Evolutionary conservation across 2,329 filamentous ascomycete species (phyloP).

Genomic region (Tolypocladium endophyticum): DNA sequence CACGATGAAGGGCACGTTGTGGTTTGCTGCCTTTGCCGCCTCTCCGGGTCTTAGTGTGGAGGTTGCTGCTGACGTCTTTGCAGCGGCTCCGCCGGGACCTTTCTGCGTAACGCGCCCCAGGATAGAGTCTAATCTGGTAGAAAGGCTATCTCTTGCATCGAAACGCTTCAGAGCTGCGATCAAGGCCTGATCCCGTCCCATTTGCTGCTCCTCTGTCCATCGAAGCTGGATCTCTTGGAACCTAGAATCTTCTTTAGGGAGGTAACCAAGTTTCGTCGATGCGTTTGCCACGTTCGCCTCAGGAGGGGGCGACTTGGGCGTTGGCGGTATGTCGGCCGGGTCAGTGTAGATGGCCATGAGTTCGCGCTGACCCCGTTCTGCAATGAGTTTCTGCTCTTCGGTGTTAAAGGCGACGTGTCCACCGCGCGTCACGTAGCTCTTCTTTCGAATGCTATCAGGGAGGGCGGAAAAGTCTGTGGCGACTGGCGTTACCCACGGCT

Average conservation of each 20-base stretch:
- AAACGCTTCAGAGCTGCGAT: conserved; percentile 33
- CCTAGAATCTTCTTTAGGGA: conserved; percentile 28
- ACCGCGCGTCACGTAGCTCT: conserved; percentile 44
- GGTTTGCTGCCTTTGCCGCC: conserved; percentile 1
- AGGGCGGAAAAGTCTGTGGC: conserved; percentile 36
- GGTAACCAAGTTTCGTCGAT: conserved; percentile 18
- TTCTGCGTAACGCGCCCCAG: conserved; percentile 21
- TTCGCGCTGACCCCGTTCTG: conserved; percentile 45
- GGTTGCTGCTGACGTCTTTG: conserved; percentile 3
- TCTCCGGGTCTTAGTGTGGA: neutral
- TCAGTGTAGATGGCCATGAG: conserved; percentile 52
- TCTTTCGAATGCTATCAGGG: conserved; percentile 31
- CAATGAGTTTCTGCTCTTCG: conserved; percentile 43
- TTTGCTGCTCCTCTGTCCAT: conserved; percentile 34
- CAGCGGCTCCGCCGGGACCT: conserved; percentile 1
- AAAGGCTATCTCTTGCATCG: conserved; percentile 23
- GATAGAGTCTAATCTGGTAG: conserved; percentile 28
- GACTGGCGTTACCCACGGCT: conserved; percentile 40
- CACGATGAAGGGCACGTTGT: conserved; percentile 18
- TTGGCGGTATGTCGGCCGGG: conserved; percentile 41
- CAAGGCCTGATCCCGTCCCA: conserved; percentile 30
- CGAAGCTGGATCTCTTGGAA: conserved; percentile 39
- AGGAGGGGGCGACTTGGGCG: conserved; percentile 41
- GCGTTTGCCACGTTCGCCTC: conserved; percentile 16
- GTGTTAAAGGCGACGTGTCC: conserved; percentile 41